phyloP scores from a whole-genome alignment of 352 stramenopile species.

The Phytopythium kandeliae region DNA sequence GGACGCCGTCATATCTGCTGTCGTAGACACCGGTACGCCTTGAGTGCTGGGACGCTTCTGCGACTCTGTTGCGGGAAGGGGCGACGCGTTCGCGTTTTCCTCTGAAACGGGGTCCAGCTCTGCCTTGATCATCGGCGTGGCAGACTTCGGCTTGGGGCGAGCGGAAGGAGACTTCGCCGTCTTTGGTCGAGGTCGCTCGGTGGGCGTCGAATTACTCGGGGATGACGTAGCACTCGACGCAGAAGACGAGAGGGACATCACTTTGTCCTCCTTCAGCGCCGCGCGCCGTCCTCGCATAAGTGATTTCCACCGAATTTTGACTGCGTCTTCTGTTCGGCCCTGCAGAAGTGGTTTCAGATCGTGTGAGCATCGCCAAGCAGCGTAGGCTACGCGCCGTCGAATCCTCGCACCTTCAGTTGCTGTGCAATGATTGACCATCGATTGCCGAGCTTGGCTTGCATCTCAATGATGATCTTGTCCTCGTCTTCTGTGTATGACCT shows the following conservation, averaged over 20 bases:
- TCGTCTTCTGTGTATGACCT: conserved; percentile 88
- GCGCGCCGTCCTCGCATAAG: conserved; percentile 75
- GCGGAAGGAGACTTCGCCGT: conserved; percentile 27
- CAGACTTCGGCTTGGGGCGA: conserved; percentile 16
- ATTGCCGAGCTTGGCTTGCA: conserved; percentile 90
- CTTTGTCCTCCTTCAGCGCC: conserved; percentile 64
- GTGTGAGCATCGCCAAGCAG: neutral
- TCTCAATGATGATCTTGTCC: conserved; percentile 91
- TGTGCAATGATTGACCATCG: conserved; percentile 92
- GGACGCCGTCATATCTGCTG: conserved; percentile 10
- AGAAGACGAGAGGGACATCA: conserved; percentile 7
- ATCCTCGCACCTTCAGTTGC: conserved; percentile 63
- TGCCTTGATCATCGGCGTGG: conserved; percentile 11
- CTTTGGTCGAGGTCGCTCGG: conserved; percentile 30
- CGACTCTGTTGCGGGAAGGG: neutral
- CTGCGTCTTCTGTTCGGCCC: conserved; percentile 89
- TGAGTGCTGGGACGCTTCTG: conserved; percentile 7
- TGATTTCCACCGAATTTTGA: conserved; percentile 94
- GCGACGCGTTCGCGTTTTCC: conserved; percentile 8
- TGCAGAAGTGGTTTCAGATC: conserved; percentile 10
- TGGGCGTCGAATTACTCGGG: conserved; percentile 8
- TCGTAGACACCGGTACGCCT: neutral
- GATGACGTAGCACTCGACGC: conserved; percentile 4
- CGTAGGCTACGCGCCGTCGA: neutral
- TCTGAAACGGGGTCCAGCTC: conserved; percentile 14